Percentiles rank a stretch among this genome's conserved stretches.
Evolutionary conservation across 2,329 filamentous ascomycete genomes (phyloP).

Genomic region (Fusarium sp.): DNA sequence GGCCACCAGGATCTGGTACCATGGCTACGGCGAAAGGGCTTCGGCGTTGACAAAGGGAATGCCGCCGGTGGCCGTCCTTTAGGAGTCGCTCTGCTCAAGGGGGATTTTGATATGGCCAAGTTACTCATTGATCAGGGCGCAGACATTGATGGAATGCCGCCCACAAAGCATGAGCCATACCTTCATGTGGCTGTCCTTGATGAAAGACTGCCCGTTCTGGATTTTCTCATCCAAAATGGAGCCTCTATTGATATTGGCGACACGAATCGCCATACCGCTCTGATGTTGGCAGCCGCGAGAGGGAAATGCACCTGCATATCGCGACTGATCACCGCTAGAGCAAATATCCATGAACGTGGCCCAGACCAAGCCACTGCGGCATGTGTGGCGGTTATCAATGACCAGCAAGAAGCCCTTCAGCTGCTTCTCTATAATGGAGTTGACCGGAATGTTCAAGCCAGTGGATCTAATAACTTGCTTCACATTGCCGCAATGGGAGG

Average conservation of each 20-base stretch:
- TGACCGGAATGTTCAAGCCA: background rate
- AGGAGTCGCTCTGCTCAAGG: too few relatives aligned
- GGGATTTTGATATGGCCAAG: too few relatives aligned
- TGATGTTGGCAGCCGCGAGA: background rate
- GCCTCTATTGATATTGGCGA: background rate
- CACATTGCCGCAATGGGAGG: background rate
- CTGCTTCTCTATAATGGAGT: background rate
- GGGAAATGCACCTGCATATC: background rate
- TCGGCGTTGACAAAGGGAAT: too few relatives aligned
- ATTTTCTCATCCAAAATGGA: background rate
- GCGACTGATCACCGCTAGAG: background rate
- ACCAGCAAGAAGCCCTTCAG: background rate
- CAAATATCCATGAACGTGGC: background rate
- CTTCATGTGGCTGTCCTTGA: background rate
- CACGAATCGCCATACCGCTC: fast-evolving
- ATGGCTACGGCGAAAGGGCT: too few relatives aligned
- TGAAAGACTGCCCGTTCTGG: background rate
- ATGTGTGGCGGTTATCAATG: background rate
- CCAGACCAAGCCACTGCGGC: background rate
- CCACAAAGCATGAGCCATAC: background rate
- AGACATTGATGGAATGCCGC: background rate
- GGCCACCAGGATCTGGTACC: too few relatives aligned
- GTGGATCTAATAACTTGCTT: background rate
- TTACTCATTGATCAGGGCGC: background rate
- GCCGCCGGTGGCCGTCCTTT: too few relatives aligned